Conservation (phyloP, 2,329 filamentous ascomycete species). For the Colletotrichum spaethianum region DNA sequence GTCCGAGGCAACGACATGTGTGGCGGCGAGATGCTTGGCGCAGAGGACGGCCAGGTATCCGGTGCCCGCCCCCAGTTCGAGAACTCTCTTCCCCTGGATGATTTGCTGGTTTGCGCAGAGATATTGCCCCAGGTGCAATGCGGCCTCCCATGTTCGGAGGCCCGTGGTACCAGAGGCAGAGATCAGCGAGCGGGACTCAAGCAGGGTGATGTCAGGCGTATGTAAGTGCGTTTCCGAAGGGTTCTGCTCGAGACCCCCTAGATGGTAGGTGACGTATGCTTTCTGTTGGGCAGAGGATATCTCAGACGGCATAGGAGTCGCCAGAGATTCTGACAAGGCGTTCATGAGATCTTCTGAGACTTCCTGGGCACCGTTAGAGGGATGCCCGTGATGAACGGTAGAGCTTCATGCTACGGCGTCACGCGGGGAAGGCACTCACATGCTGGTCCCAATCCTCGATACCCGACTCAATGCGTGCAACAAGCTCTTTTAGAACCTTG, state of each 20-base stretch:
- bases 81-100: slow-evolving; percentile 69
- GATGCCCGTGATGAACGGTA: background rate
- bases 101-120: slow-evolving; percentile 65
- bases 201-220: slow-evolving; percentile 67
- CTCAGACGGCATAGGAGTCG: slow-evolving; percentile 75
- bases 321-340: slow-evolving; percentile 75
- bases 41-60: slow-evolving; percentile 83
- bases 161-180: slow-evolving; percentile 82
- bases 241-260: slow-evolving; percentile 53
- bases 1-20: slow-evolving; percentile 78
- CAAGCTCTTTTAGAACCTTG: slow-evolving; percentile 80
- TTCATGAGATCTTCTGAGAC: slow-evolving; percentile 86
- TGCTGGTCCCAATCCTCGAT: slow-evolving; percentile 88
- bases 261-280: slow-evolving; percentile 80
- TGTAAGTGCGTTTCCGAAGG: slow-evolving; percentile 9
- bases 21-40: slow-evolving; percentile 73
- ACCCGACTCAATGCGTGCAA: slow-evolving; percentile 78
- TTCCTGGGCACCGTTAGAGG: slow-evolving; percentile 68
- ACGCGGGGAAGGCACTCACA: slow-evolving; percentile 70
- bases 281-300: slow-evolving; percentile 77
- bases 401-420: slow-evolving; percentile 18
- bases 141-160: slow-evolving; percentile 85
- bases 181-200: slow-evolving; percentile 79
- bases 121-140: slow-evolving; percentile 80
- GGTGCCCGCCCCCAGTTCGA: slow-evolving; percentile 84